A percentile compares a stretch with the other conserved stretches of the same genome.
These are phyloP conservation scores for Exophiala sp. DNA, from an alignment of 2,329 filamentous ascomycete species.

Conservation along the genomic window DNA sequence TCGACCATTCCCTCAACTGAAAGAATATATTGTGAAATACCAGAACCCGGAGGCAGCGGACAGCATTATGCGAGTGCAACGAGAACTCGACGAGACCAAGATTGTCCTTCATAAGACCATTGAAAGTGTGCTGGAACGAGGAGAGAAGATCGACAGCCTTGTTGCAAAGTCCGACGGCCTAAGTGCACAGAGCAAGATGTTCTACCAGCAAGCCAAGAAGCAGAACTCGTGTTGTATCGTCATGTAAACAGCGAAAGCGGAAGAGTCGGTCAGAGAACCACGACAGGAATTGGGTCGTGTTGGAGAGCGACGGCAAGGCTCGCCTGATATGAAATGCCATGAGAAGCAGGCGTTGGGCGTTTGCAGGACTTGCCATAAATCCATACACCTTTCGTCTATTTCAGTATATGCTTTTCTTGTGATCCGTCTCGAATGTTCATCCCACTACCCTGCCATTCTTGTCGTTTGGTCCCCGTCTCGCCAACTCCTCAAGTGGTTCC, in stretches of 20 bases:
- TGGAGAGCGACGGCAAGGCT: too few relatives aligned
- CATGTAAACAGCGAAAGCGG: constrained; percentile 41
- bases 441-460: neutral
- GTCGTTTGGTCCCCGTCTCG: constrained; percentile 8
- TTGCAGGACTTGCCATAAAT: neutral
- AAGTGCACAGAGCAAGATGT: constrained; percentile 94
- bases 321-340: neutral
- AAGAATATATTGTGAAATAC: constrained; percentile 63
- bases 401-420: neutral
- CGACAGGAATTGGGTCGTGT: neutral
- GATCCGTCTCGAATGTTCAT: neutral
- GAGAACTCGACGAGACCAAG: constrained; percentile 96
- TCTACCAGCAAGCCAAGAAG: constrained; percentile 71
- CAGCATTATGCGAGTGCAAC: constrained; percentile 92
- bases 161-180: constrained; percentile 90
- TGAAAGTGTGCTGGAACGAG: constrained; percentile 67
- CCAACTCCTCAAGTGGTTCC: constrained; percentile 42
- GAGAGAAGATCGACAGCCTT: constrained; percentile 93
- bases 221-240: constrained; percentile 59
- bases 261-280: neutral
- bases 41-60: constrained; percentile 61
- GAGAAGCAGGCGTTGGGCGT: constrained; percentile 5
- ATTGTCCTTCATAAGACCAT: constrained; percentile 97
- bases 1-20: constrained; percentile 67
- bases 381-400: neutral